Base-by-base conservation (phyloP, 2,329 filamentous ascomycete species). In the Penicillium hesseltinei region DNA sequence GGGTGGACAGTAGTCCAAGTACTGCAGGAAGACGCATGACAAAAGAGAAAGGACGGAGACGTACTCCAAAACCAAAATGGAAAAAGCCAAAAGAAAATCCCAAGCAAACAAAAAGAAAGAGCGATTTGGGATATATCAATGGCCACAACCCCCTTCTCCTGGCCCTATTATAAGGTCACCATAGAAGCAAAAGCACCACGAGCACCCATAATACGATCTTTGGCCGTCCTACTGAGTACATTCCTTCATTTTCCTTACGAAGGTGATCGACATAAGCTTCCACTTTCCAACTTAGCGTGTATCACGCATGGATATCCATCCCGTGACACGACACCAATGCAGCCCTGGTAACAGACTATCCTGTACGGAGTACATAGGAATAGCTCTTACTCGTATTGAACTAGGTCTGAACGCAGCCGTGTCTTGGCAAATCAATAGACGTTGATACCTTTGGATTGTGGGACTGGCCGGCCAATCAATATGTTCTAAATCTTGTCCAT, bases 1-100 rank as follows among this genome's bases (percentile, higher is more conserved):
- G 25, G 29, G 55, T 46, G 46, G 63, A 62, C 17, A 65, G 29
- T 21, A 64, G 21, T n/a, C 59, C 54, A 43, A 61, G 11, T 15
- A 47, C 48, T 36, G 39, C 23, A 33, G 50, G 38, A 38, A 64
- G 31, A 53, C 61, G 59, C 57, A 62, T 60, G 27, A 25, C 29
- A 19, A 40, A 47, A 19, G 31, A 11, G 36, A 49, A 27, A n/a
- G 10, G 27, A 40, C 17, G n/a, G 29, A 58, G 27, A 10, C 27
- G 31, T 13, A 5, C 31, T 33, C 31, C 13, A 38, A 29, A 45
- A 6, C 2, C 3, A 25, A 21, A 25, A 51, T 29, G 6, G 23
- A 21, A 31, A n/a, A 23, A 57, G 29, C 29, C 19, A 15, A 40
- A 27, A 35, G 29, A 10, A 46, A 31, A 33, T 10, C 1, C 39